These are phyloP conservation scores for Sphenostylis stenocarpa DNA, from an alignment of 306 rosid species.

Conservation along the genomic window DNA sequence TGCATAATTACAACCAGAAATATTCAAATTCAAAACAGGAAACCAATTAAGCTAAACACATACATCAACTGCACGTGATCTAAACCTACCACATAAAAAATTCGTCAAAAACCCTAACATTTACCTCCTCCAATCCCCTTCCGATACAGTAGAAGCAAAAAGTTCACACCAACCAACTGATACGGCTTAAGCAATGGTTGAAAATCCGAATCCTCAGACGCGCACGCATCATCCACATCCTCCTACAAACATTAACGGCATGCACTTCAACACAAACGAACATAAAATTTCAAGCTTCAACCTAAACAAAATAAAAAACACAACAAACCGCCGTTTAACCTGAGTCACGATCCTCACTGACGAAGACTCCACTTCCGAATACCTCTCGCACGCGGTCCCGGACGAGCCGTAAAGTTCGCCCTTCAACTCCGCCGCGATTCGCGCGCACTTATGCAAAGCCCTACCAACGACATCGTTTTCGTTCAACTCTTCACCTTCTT, in stretches of 20 bases:
- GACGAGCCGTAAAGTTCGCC: slow-evolving; percentile 74
- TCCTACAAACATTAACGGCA: slow-evolving; percentile 46
- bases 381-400: slow-evolving; percentile 58
- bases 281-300: neutral
- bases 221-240: slow-evolving; percentile 84
- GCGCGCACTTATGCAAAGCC: slow-evolving; percentile 88
- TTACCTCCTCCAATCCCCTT: slow-evolving; percentile 97
- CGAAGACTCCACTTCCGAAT: slow-evolving; percentile 84
- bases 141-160: slow-evolving; percentile 80
- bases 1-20: slow-evolving; percentile 17
- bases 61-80: neutral
- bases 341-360: slow-evolving; percentile 84
- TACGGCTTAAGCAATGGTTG: slow-evolving; percentile 90
- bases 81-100: neutral
- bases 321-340: slow-evolving; percentile 39
- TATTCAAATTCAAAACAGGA: neutral
- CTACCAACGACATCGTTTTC: slow-evolving; percentile 74
- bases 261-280: neutral
- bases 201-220: slow-evolving; percentile 75
- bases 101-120: slow-evolving; percentile 25
- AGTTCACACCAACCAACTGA: slow-evolving; percentile 94
- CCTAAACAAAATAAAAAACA: neutral
- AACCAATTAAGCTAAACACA: neutral
- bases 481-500: slow-evolving; percentile 31
- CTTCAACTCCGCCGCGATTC: slow-evolving; percentile 80